Evolutionary conservation across 345 rosid genomes (phyloP).

Genomic region (Eucalyptus pauciflora): DNA sequence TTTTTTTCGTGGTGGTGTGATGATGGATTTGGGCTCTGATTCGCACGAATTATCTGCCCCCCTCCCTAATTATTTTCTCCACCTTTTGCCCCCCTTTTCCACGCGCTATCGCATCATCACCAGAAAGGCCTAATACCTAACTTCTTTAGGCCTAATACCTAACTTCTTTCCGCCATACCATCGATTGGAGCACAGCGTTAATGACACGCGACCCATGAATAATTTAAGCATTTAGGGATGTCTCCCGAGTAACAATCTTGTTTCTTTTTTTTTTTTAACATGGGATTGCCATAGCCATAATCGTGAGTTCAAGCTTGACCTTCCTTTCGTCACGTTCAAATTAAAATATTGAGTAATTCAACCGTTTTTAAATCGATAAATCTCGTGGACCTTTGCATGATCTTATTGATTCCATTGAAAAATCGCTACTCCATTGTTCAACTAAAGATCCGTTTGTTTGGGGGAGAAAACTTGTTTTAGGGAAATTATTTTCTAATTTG

Average conservation of each 20-base stretch:
- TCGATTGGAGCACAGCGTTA: not conserved
- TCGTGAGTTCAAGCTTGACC: not conserved
- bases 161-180: not conserved
- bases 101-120: not conserved
- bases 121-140: not conserved
- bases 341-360: not conserved
- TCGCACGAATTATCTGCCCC: not conserved
- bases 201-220: not conserved
- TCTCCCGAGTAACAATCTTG: not conserved
- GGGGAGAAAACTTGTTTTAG: not conserved
- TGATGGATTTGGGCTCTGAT: not conserved
- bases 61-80: not conserved
- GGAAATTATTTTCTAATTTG: no score
- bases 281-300: no score
- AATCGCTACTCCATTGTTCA: not conserved
- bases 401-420: not conserved
- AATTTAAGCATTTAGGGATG: not conserved
- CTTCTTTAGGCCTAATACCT: no score
- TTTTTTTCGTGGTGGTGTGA: not conserved
- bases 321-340: not conserved
- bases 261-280: no score
- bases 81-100: not conserved
- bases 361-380: not conserved
- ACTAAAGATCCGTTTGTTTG: not conserved
- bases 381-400: not conserved